phyloP scores from a whole-genome alignment of 768 basidiomycete genomes.

The Tricholoma terreum region DNA sequence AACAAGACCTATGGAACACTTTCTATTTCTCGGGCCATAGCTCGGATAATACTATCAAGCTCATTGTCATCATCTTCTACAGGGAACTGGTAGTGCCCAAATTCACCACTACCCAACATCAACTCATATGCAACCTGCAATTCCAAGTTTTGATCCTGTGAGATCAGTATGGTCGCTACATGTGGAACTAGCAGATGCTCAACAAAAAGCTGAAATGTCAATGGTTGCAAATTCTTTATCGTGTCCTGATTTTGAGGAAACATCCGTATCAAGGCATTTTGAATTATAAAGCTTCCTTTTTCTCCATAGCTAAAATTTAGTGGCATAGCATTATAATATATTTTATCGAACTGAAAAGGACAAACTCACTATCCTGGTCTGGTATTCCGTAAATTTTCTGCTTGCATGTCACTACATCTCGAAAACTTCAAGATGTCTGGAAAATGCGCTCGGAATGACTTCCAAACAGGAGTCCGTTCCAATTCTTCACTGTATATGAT shows the following conservation, averaged over 20 bases:
- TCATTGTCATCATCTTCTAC: neutral
- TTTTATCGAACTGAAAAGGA: neutral
- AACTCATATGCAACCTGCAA: neutral
- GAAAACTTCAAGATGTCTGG: neutral
- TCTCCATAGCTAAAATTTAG: neutral
- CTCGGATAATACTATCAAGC: neutral
- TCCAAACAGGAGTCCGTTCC: neutral
- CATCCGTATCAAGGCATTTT: neutral
- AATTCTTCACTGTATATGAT: neutral
- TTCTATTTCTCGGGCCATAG: neutral
- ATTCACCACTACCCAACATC: neutral
- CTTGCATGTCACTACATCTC: neutral
- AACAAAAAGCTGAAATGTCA: neutral
- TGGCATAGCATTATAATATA: no score
- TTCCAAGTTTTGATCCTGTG: neutral
- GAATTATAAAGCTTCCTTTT: neutral
- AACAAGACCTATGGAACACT: neutral
- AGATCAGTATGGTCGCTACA: neutral
- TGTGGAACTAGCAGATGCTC: neutral
- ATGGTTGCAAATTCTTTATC: neutral
- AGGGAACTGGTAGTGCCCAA: neutral
- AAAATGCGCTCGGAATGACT: neutral
- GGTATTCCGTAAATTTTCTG: neutral
- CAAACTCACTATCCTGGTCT: neutral
- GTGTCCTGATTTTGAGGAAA: neutral